phyloP scores from a whole-genome alignment of 164 flowering plant species.

The Tetracentron sinense region DNA sequence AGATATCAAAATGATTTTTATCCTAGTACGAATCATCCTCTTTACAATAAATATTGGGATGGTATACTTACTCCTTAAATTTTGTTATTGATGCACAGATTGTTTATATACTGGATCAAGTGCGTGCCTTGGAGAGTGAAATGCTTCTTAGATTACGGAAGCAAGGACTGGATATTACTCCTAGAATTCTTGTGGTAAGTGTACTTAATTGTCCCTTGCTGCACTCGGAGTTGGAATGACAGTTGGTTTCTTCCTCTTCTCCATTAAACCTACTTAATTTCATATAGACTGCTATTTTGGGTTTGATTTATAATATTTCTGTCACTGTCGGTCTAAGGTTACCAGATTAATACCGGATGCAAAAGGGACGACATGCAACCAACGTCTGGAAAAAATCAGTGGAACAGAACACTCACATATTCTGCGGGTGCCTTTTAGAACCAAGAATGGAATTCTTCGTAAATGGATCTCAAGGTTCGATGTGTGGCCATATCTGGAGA shows the following conservation, averaged over 20 bases:
- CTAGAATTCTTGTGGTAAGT: constrained; percentile 66
- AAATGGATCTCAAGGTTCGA: constrained; percentile 85
- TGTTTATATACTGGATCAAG: constrained; percentile 88
- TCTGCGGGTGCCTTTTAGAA: constrained; percentile 68
- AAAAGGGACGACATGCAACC: constrained; percentile 80
- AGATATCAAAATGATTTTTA: too few relatives aligned
- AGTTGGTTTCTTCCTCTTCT: background rate
- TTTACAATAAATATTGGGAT: background rate
- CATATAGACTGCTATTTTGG: background rate
- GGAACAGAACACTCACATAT: constrained; percentile 68
- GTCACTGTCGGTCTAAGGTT: constrained; percentile 33
- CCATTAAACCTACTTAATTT: too few relatives aligned
- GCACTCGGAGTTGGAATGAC: background rate
- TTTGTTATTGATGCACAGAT: constrained; percentile 29
- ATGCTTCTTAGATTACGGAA: constrained; percentile 71
- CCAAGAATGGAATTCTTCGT: constrained; percentile 66
- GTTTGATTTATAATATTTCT: background rate
- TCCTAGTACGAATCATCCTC: too few relatives aligned
- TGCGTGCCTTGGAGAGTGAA: constrained; percentile 76
- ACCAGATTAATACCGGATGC: constrained; percentile 79
- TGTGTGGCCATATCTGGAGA: constrained; percentile 84
- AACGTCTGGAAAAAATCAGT: constrained; percentile 62
- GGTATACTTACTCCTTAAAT: background rate
- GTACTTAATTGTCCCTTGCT: background rate
- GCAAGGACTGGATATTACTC: constrained; percentile 70